Base-by-base conservation (phyloP, 106 monocot species). In the Dendrobium chrysotoxum region DNA sequence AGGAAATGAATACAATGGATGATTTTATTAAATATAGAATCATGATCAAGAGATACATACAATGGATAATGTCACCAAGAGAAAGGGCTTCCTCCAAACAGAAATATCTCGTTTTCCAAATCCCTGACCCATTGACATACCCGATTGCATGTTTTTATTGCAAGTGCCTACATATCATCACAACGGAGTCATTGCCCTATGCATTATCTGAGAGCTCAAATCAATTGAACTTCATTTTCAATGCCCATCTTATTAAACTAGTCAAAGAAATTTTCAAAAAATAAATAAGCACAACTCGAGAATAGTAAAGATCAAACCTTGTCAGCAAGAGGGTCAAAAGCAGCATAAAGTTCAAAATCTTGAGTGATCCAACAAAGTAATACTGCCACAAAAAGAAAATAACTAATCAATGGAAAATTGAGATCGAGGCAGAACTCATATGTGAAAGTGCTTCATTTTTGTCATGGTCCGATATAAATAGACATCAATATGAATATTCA, bases 311-410 rank as follows among this genome's bases (percentile, higher is more conserved):
- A 75, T 16, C 82, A 47, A 71, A 98, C 98, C 98, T 95, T 95
- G 53, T 98, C 98, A 5, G 98, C 95, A 50, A 98, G 95, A 77
- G 98, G 98, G 87, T 95, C 95, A 87, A 98, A 98, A 55, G 98
- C 91, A 21, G 98, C 98, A 87, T 98, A 98, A 44, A 98, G 95
- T 74, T 98, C 98, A 87, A 98, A 98, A 85, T 98, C 98, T 83
- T 89, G 98, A 86, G 98, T 98, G 28, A 98, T 91, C 98, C 98
- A 98, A 73, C 98, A 98, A 6, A 98, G 79, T 35, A 98, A 81
- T 81, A 95, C 98, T 98, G 92, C 86, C 84, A 87, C 13, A 70
- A 10, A 79, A 38, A 55, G 47, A 77, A 67, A 74, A 71, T 31
- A 71, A 72, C 5, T 21, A 81, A 40, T 16, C 55, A 55, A 12